Base-by-base conservation (phyloP, 2,329 filamentous ascomycete genomes). In the Nemania sp. region DNA sequence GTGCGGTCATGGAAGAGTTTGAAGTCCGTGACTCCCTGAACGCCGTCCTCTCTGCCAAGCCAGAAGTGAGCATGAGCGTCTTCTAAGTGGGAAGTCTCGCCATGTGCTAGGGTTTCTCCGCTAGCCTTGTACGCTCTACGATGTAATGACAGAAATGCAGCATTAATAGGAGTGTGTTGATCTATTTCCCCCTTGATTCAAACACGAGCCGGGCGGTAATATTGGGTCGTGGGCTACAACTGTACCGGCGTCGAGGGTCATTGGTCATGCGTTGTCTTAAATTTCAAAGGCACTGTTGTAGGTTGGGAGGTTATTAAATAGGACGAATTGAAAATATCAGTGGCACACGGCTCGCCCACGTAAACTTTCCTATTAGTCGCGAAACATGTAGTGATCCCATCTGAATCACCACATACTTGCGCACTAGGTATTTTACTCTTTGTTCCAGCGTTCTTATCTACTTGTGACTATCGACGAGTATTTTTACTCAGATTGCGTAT, bases 11-110 rank as follows among this genome's bases (percentile, higher is more conserved):
- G 78, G 85, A 87, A 67, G 84, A 87, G 67, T 87, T 87, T 68
- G 89, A 92, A 76, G 84, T 92, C 39, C 80, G 84, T 51, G 93
- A 97, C 77, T 91, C 91, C 20, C 76, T 97, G 57, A 89, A 89
- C 71, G 88, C 82, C 39, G 81, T 92, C 21, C 80, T 92, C 65
- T 87, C 84, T 9, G 82, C 81, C 25, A 89, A 87, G 75, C 73
- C 75, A 2, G 78, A 80, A 56, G 63, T 69, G 43, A 65, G 48
- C 56, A 60, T 68, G 35, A 59, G 64, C 20, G 40, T 43, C 9
- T 68, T 69, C 45, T 71, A 59, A 66, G 54, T 29, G 29, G 47
- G 35, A 45, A 34, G 39, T 52, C 43, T 10, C 47, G 3, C 43
- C 43, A 9, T 15, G 18, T 20, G 37, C 50, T 61, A 40, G 52